Base-by-base conservation (phyloP, 2,329 filamentous ascomycete species). In the Colletotrichum sp. region DNA sequence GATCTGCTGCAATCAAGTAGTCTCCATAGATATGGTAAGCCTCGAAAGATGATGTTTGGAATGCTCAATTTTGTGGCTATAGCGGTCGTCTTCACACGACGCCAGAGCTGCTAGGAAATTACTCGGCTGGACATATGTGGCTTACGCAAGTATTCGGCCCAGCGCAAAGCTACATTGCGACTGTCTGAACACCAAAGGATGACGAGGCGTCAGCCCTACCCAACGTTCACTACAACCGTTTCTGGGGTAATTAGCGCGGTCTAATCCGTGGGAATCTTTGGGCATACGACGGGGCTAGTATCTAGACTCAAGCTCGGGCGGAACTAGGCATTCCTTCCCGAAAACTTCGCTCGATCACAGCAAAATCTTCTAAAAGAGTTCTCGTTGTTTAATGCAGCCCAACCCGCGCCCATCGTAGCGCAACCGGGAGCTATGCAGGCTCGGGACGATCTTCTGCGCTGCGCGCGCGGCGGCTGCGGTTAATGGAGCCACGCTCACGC, bases 81-180 rank as follows among this genome's bases (percentile, higher is more conserved):
- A 4, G 18, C n/a, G 1, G 1, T n/a, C 18, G 18, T n/a, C 39
- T 9, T 49, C 10, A 10, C 39, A n/a, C 39, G 9, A 49, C 39
- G 3, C 39, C 1, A n/a, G 18, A 49, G 18, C 39, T n/a, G 0
- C 18, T n/a, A 12, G 2, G 18, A 49, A 49, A n/a, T 6, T 5
- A 49, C 18, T 12, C 18, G 18, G 39, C 5, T 49, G 18, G 10
- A n/a, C 18, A 12, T 7, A 12, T 49, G 39, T 49, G 18, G 39
- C 39, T 49, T 49, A 49, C 12, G 39, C 39, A 49, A 49, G 39
- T 49, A n/a, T n/a, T 49, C 39, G 39, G 39, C 9, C 39, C 39
- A 49, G 39, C 18, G 18, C 39, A 49, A n/a, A n/a, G 9, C 39
- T 49, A n/a, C 39, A 49, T 4, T n/a, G 6, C 18, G 39, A 49